phyloP scores from a whole-genome alignment of 495 filamentous ascomycete genomes.

The Stereocaulon alpinum region DNA sequence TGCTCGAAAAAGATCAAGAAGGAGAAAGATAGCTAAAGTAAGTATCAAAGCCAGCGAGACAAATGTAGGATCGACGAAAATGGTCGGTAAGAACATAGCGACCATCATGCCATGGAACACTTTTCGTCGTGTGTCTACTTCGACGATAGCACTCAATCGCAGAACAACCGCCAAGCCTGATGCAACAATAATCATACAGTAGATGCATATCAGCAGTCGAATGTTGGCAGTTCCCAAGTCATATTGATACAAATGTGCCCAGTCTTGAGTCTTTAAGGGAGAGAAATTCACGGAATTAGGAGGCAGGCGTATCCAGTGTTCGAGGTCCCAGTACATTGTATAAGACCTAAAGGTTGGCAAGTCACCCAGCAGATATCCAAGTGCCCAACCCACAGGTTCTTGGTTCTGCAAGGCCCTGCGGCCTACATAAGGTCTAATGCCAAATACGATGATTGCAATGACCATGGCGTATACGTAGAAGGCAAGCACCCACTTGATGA shows the following conservation, averaged over 20 bases:
- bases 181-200: conserved; percentile 59
- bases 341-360: conserved; percentile 54
- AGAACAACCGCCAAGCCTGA: conserved; percentile 64
- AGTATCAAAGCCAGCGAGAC: conserved; percentile 64
- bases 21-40: conserved; percentile 68
- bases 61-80: conserved; percentile 77
- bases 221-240: conserved; percentile 65
- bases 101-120: conserved; percentile 99
- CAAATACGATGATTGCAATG: conserved; percentile 51
- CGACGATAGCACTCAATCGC: conserved; percentile 55
- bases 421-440: conserved; percentile 58
- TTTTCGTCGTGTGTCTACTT: conserved; percentile 95
- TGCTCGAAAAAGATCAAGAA: conserved; percentile 81
- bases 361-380: conserved; percentile 83
- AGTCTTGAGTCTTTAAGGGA: background rate
- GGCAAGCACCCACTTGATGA: conserved; percentile 78
- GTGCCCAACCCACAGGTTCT: conserved; percentile 87
- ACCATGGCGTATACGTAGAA: conserved; percentile 62
- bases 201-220: conserved; percentile 63
- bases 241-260: conserved; percentile 28
- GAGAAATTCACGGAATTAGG: conserved; percentile 11
- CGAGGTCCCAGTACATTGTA: conserved; percentile 53
- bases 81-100: conserved; percentile 79
- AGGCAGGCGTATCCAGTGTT: conserved; percentile 68
- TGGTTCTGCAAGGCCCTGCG: conserved; percentile 52